Evolutionary conservation across 805 yeast species (phyloP), one percentile per base, ranked within the genome.

Genomic region (Saccharomyces mikatae): DNA sequence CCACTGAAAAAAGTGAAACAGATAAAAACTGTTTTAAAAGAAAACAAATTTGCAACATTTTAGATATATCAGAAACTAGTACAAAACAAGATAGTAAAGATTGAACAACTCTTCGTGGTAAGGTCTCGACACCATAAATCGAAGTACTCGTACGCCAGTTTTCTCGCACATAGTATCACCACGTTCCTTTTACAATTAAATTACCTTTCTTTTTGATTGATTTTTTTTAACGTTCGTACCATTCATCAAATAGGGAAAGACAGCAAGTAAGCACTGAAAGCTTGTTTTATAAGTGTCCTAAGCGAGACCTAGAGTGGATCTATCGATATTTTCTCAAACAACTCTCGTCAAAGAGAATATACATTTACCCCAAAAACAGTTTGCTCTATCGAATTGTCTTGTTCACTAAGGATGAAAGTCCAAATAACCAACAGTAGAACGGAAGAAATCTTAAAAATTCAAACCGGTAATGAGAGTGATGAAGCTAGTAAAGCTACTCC

Each of bases 361-460:
- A 36, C 22, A 17, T 17, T 36, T 36, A 36, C 24, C 8, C 9
- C 44, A 17, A 2, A 9, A 36, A n/a, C 13, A 22, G 24, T 17
- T 36, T 36, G 17, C 44, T 36, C 17, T 36, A 36, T 17, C 10
- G 44, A 36, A 17, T 36, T 36, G 44, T 36, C 44, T 36, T 36
- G 44, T 36, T 36, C 44, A n/a, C 24, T 11, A n/a, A 41, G 51
- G 30, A 61, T 58, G 60, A 54, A 49, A 49, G 51, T 54, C 30
- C 54, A 54, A 44, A 36, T 55, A 9, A 46, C 59, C 14, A 57
- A 57, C 46, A 50, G 52, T 22, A 59, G 66, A 50, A 63, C 63
- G 8, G 59, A 60, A 49, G 57, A 61, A 17, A 60, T 63, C 24
- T 46, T 62, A 46, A 58, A 61, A 44, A 47, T 52, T 47, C 54